These are phyloP conservation scores for Mucor indicus DNA, from an alignment of 371 early-diverging fungal genomes.

Conservation along the genomic window DNA sequence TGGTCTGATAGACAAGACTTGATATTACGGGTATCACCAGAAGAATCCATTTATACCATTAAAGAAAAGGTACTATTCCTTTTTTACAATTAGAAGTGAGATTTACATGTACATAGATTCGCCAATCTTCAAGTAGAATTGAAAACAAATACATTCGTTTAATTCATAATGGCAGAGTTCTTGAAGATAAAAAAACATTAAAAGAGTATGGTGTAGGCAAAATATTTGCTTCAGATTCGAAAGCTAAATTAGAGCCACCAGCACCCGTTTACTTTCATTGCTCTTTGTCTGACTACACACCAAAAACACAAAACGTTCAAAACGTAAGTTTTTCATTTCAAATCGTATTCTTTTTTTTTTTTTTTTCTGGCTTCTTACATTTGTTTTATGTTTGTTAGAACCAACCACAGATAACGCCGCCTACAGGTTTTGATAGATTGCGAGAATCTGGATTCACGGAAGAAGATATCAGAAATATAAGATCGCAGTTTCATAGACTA, in stretches of 20 bases:
- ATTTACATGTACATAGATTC: constrained; percentile 10
- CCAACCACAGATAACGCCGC: constrained; percentile 33
- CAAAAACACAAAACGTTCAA: constrained; percentile 16
- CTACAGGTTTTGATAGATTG: constrained; percentile 67
- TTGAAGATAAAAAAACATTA: constrained; percentile 31
- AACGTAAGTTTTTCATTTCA: constrained; percentile 10
- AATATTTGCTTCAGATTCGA: constrained; percentile 18
- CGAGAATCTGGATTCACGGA: constrained; percentile 69
- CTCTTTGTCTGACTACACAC: constrained; percentile 42
- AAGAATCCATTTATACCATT: constrained; percentile 37
- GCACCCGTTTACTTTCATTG: constrained; percentile 44
- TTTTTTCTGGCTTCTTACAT: background rate
- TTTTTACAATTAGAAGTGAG: background rate
- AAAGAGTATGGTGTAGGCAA: constrained; percentile 38
- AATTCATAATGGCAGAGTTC: constrained; percentile 54
- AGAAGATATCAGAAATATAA: constrained; percentile 63
- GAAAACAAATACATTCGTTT: constrained; percentile 50
- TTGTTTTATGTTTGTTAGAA: too few species aligned
- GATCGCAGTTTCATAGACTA: constrained; percentile 62
- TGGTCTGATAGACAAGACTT: constrained; percentile 46
- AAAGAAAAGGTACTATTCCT: constrained; percentile 47
- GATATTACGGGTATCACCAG: constrained; percentile 27
- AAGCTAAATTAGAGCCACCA: constrained; percentile 29
- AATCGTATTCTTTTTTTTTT: background rate
- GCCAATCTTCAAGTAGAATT: constrained; percentile 17